A percentile compares a stretch with the other conserved stretches of the same genome.
Conservation (phyloP, 345 rosid species). For the Euphorbia tirucalli region DNA sequence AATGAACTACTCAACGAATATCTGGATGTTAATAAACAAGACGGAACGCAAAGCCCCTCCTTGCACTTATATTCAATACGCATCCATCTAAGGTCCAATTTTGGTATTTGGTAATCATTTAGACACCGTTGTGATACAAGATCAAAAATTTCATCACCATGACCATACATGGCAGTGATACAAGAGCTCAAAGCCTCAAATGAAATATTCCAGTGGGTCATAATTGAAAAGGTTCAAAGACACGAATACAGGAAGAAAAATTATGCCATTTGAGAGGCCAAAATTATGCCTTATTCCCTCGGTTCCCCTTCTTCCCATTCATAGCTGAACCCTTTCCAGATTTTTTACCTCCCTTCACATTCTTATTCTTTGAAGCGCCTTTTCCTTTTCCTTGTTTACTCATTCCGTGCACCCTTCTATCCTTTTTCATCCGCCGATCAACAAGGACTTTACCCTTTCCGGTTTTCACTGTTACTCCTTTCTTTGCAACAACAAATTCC, state of each 20-base stretch:
- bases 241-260: background rate
- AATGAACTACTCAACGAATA: no score
- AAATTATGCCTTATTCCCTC: conserved; percentile 31
- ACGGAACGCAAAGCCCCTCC: no score
- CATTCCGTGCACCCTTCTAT: conserved; percentile 48
- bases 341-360: conserved; percentile 46
- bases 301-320: conserved; percentile 43
- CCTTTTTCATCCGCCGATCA: conserved; percentile 86
- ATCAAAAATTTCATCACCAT: no score
- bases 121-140: no score
- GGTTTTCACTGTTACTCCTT: conserved; percentile 71
- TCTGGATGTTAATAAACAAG: no score
- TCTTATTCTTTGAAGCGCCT: conserved; percentile 50
- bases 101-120: no score
- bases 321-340: conserved; percentile 37
- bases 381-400: conserved; percentile 59
- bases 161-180: no score
- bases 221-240: background rate
- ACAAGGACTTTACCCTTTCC: conserved; percentile 89
- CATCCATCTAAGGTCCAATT: no score
- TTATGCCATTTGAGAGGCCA: background rate
- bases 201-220: no score
- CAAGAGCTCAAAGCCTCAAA: no score
- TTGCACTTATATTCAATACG: no score
- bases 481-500: conserved; percentile 88